Evolutionary conservation across 441 rosid genomes (phyloP).

Genomic region (Croton setiger): DNA sequence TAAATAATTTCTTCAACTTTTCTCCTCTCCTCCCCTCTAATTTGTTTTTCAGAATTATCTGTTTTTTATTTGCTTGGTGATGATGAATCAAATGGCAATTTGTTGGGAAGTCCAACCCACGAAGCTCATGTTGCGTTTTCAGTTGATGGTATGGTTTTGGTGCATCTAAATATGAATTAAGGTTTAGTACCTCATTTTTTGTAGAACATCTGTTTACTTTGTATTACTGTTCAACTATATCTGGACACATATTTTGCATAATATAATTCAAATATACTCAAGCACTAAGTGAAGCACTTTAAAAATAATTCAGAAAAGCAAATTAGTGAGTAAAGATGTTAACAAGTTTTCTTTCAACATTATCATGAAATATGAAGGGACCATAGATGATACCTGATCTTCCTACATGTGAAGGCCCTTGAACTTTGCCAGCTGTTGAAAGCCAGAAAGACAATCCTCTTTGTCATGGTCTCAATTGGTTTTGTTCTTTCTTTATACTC

Average conservation of each 20-base stretch:
- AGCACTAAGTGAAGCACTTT: not conserved
- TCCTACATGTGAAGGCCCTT: not conserved
- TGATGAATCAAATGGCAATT: slow-evolving; percentile 41
- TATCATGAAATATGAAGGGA: not conserved
- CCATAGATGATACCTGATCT: not conserved
- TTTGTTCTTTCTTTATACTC: not conserved
- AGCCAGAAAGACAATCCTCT: not conserved
- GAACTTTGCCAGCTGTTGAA: not conserved
- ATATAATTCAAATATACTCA: not conserved
- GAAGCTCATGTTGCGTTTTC: slow-evolving; percentile 87
- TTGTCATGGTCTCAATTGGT: not conserved
- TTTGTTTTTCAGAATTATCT: slow-evolving; percentile 46
- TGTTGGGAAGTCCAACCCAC: slow-evolving; percentile 35
- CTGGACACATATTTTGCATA: not conserved
- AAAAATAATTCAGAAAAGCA: not conserved
- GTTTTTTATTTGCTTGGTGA: slow-evolving; percentile 73
- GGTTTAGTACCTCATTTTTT: slow-evolving; percentile 1
- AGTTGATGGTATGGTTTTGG: slow-evolving; percentile 57
- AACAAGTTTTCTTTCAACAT: not conserved
- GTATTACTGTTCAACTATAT: not conserved
- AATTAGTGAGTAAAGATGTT: not conserved
- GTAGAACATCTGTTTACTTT: not conserved
- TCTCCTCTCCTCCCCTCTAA: slow-evolving; percentile 16
- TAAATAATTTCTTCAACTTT: not conserved
- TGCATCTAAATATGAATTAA: not conserved